Base-by-base conservation (phyloP, 2,329 filamentous ascomycete genomes). In the Fusarium azukiicola region DNA sequence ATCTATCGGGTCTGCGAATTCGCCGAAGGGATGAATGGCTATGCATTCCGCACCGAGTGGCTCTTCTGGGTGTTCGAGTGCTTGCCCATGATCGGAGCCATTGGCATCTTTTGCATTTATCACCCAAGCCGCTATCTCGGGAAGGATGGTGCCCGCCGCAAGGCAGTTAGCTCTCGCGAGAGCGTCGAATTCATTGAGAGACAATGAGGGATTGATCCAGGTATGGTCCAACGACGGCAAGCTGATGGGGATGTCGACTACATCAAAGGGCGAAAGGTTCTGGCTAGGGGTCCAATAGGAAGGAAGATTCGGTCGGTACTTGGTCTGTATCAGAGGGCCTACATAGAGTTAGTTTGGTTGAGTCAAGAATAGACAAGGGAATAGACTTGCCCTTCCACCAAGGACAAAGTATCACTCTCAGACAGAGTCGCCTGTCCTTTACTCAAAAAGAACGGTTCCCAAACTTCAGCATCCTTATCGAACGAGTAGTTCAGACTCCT, bases 1-100 rank as follows among this genome's bases (percentile, higher is more conserved):
- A 86, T 92, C 40, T 93, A 90, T 74, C 88, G 91, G n/a, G 88
- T 90, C 7, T 86, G 90, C 64, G 91, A 93, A 77, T 92, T 92
- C 74, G 88, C 89, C 0, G 86, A 91, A 47, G 91, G 91, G 0
- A 89, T 89, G n/a, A 83, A 90, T 11, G 87, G 88, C 21, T 92
- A 92, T 77, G 84, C 89, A 2, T 90, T 91, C 78, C 86, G 81
- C 7, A 88, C 90, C 32, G 91, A 92, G 76, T 92, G 91, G 89
- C 88, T 90, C 40, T 90, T 92, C 72, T 92, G 90, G 86, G 86
- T 88, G 5, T 89, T 92, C 19, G 91, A 92, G 74, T 87, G 89
- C 0, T 74, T 90, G 11, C 90, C 91, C 0, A 90, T 91, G 85
- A 74, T 89, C 6, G 81, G 87, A 1, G 90, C 91, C 10, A 86